These are phyloP conservation scores for Hemerocallis citrina DNA, from an alignment of 106 monocot species.

Conservation along the genomic window DNA sequence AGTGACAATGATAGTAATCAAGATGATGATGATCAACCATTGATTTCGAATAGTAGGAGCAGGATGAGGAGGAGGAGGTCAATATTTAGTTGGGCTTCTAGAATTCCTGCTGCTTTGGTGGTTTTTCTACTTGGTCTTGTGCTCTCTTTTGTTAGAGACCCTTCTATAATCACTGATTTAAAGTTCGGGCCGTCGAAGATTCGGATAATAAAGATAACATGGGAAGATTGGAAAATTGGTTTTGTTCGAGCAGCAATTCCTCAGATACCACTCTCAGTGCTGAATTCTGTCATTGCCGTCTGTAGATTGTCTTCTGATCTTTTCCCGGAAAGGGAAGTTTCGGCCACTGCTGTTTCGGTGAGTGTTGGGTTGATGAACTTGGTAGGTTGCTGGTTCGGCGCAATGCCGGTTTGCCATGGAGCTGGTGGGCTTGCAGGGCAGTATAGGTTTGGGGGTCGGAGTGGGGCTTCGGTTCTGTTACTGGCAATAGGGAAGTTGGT, in stretches of 20 bases:
- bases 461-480: constrained; percentile 70
- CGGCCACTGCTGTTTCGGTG: constrained; percentile 60
- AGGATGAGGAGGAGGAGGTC: not conserved
- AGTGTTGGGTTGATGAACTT: constrained; percentile 94
- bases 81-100: too few relatives aligned
- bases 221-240: constrained; percentile 56
- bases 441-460: constrained; percentile 89
- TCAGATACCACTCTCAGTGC: constrained; percentile 61
- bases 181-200: constrained; percentile 39
- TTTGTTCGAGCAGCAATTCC: constrained; percentile 49
- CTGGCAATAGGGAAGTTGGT: constrained; percentile 64
- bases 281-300: constrained; percentile 70
- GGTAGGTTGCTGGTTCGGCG: constrained; percentile 97
- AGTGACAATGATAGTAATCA: constrained; percentile 11
- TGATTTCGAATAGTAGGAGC: too few relatives aligned
- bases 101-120: constrained; percentile 59
- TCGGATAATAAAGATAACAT: constrained; percentile 18
- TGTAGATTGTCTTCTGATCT: constrained; percentile 64
- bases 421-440: constrained; percentile 96
- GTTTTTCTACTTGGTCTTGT: constrained; percentile 56
- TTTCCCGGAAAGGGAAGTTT: constrained; percentile 58
- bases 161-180: constrained; percentile 25
- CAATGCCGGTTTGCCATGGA: constrained; percentile 94
- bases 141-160: constrained; percentile 36
- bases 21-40: not conserved